Evolutionary conservation across 176 grass and related monocot species (phyloP).

Genomic region (Miscanthus lutarioriparius): DNA sequence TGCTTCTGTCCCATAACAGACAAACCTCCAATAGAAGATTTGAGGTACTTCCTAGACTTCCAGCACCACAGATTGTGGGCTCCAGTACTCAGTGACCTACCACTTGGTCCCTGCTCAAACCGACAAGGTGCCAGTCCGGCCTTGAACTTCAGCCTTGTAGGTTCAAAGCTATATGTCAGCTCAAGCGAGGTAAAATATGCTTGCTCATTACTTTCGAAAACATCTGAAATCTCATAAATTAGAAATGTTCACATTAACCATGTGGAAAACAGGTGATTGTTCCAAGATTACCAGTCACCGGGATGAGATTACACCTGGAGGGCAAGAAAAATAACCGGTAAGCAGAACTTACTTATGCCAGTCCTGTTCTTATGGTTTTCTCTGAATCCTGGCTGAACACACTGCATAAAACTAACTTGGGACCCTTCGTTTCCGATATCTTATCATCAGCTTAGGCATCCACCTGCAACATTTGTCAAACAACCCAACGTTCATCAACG

Average conservation of each 20-base stretch:
- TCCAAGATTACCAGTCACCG: constrained; percentile 65
- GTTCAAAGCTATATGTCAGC: constrained; percentile 81
- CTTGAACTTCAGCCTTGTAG: constrained; percentile 71
- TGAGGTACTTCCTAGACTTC: constrained; percentile 95
- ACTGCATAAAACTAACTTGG: not conserved
- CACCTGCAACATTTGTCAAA: constrained; percentile 79
- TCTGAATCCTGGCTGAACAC: not conserved
- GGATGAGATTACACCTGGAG: constrained; percentile 89
- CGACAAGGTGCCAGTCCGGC: constrained; percentile 33
- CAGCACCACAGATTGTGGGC: constrained; percentile 76
- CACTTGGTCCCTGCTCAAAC: constrained; percentile 70
- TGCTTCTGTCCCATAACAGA: constrained; percentile 39
- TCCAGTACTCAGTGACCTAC: constrained; percentile 68
- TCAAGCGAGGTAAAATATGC: constrained; percentile 49
- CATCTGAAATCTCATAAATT: not conserved
- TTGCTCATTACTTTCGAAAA: not conserved
- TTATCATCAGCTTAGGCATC: constrained; percentile 56
- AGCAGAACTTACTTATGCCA: not conserved
- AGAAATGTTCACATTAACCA: constrained; percentile 24
- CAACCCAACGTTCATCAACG: constrained; percentile 54
- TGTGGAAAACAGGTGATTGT: constrained; percentile 51
- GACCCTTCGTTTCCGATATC: not conserved
- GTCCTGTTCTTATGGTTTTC: not conserved
- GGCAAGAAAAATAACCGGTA: constrained; percentile 83
- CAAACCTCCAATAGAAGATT: constrained; percentile 66